Base-by-base conservation (phyloP, 73 alveolate species). In the Tetrahymena elliotti region DNA sequence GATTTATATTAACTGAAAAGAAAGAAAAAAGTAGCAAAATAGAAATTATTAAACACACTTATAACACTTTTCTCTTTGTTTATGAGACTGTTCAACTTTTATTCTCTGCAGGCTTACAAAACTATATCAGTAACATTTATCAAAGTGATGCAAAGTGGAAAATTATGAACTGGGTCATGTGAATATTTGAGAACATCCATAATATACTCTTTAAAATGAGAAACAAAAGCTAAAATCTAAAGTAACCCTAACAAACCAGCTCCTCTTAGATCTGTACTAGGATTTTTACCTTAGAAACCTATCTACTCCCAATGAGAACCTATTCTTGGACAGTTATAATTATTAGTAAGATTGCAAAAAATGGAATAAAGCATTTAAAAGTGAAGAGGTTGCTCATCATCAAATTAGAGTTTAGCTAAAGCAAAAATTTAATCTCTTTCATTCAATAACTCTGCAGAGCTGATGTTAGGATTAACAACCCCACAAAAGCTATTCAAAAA, bases 271-370 rank as follows among this genome's bases (percentile, higher is more conserved):
- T 98, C 99, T 16, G 98, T 97, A 27, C 96, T 95, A 39, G 99
- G 99, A 93, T 97, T 98, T n/a, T 93, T 96, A 7, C 98, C 98
- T 83, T 97, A 96, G 88, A 98, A 98, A n/a, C 99, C 99, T 38
- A 98, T 96, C 38, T 94, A 52, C 54, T 93, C 97, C 98, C 99
- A 98, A 88, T 94, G 96, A 18, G 95, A 39, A 15, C 96, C 96
- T 83, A 84, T 84, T 88, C 96, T 94, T 33, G 93, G 84, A 39
- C 96, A 94, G 84, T 94, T 38, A 39, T 94, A 94, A 24, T 94
- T 94, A 88, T 93, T 52, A 82, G 93, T 94, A 13, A 94, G 52
- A 52, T 84, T 68, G 83, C 96, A 94, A 53, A 47, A 94, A 3
- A 94, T 38, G 9, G 96, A 84, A 15, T 88, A 94, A 15, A 94